Evolutionary conservation across 169 alveolate species (phyloP).

Genomic region (Eimeria necatrix): DNA sequence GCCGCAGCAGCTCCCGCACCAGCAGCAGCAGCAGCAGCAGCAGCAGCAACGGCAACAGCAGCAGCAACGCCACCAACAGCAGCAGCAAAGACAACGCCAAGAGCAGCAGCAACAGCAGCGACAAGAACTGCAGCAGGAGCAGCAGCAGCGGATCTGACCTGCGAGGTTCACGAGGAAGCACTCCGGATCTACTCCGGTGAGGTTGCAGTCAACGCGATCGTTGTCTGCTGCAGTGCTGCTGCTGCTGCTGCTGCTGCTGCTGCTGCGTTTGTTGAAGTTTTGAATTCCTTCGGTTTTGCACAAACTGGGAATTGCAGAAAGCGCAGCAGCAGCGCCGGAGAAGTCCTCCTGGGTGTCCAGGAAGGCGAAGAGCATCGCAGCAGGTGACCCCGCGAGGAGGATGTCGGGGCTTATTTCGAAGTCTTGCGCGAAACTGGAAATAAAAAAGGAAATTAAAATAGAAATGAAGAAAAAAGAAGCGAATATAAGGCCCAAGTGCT

Average conservation of each 20-base stretch:
- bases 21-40: neutral
- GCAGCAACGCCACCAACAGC: neutral
- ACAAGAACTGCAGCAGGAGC: neutral
- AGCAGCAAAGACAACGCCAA: neutral
- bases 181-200: slow-evolving; percentile 73
- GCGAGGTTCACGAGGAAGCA: slow-evolving; percentile 69
- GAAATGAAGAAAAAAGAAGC: neutral
- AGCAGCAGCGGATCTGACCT: neutral
- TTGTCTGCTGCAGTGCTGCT: slow-evolving; percentile 12
- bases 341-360: slow-evolving; percentile 42
- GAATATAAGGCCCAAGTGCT: neutral
- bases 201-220: slow-evolving; percentile 71
- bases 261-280: neutral
- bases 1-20: neutral
- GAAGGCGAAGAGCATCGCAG: slow-evolving; percentile 58
- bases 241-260: slow-evolving; percentile 51
- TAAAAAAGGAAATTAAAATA: neutral
- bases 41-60: neutral
- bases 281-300: slow-evolving; percentile 16
- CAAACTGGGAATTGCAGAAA: neutral
- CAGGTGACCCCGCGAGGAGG: slow-evolving; percentile 46
- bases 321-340: slow-evolving; percentile 36
- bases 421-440: neutral
- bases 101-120: neutral
- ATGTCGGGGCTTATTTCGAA: slow-evolving; percentile 53